These are phyloP conservation scores for Diaporthe nobilis DNA, from an alignment of 2,329 filamentous ascomycete species.

Conservation along the genomic window DNA sequence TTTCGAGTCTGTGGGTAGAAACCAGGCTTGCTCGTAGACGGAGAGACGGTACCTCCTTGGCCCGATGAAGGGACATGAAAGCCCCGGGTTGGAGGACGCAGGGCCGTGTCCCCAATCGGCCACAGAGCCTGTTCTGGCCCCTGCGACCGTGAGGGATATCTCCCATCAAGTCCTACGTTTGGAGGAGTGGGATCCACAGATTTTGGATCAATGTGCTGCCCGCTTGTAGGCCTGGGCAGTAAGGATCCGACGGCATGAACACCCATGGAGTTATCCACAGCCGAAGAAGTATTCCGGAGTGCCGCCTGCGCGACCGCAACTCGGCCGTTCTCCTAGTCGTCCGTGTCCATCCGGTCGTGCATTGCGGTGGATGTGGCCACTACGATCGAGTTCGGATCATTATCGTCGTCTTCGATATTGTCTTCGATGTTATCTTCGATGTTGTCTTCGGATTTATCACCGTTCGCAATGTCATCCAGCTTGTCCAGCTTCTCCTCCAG, in stretches of 20 bases:
- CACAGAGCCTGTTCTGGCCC: background rate
- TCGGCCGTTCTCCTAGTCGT: conserved; percentile 45
- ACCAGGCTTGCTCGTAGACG: background rate
- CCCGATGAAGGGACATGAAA: background rate
- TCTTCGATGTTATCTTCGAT: conserved; percentile 43
- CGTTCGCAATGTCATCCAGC: conserved; percentile 24
- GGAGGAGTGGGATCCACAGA: too few relatives aligned
- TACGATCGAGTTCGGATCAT: conserved; percentile 49
- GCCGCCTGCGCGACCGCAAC: conserved; percentile 5
- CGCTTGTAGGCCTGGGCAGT: background rate
- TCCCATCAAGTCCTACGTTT: background rate
- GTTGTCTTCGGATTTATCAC: conserved; percentile 45
- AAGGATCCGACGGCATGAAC: background rate
- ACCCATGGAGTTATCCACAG: background rate
- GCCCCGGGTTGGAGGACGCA: background rate
- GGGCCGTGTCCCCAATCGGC: background rate
- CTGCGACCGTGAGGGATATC: background rate
- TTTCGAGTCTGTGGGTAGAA: background rate
- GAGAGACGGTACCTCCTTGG: background rate
- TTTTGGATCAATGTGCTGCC: background rate
- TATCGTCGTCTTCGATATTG: conserved; percentile 47
- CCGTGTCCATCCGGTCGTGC: conserved; percentile 51
- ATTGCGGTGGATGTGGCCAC: conserved; percentile 53
- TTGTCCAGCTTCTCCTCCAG: conserved; percentile 28
- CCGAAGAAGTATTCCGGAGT: background rate